Percentiles rank a stretch among this genome's conserved stretches.
These are phyloP conservation scores for Fusarium nygamai DNA, from an alignment of 2,329 filamentous ascomycete species.

Conservation along the genomic window DNA sequence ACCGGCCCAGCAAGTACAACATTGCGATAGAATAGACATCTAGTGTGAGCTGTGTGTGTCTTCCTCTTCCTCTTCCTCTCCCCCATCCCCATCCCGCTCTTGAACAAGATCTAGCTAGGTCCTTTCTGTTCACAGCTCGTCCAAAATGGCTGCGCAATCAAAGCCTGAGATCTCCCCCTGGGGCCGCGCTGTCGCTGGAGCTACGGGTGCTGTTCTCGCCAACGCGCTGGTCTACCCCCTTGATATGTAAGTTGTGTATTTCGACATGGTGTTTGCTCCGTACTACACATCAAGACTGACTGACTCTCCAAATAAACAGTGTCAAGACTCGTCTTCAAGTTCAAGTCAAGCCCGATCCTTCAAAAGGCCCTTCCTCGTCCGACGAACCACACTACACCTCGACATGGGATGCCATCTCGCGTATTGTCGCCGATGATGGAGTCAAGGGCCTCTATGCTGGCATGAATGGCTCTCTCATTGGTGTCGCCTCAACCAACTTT, in stretches of 20 bases:
- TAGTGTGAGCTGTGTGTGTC: slow-evolving; percentile 6
- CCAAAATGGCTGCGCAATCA: slow-evolving; percentile 63
- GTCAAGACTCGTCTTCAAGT: slow-evolving; percentile 97
- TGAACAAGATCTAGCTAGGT: not conserved
- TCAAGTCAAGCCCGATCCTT: slow-evolving; percentile 75
- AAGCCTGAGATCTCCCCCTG: slow-evolving; percentile 86
- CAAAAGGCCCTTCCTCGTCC: slow-evolving; percentile 54
- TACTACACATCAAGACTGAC: not conserved
- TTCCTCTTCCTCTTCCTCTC: not conserved
- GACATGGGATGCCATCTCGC: slow-evolving; percentile 86
- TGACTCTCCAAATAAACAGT: slow-evolving; percentile 56
- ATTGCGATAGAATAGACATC: slow-evolving; percentile 15
- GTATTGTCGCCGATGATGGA: slow-evolving; percentile 85
- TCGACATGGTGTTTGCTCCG: not conserved
- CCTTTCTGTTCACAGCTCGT: not conserved
- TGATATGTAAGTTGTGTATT: slow-evolving; percentile 78
- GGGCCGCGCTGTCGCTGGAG: slow-evolving; percentile 92
- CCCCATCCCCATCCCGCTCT: not conserved
- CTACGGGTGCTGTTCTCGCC: slow-evolving; percentile 90
- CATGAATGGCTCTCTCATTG: slow-evolving; percentile 85
- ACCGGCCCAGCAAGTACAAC: slow-evolving; percentile 14
- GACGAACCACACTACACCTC: slow-evolving; percentile 79
- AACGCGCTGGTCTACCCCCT: slow-evolving; percentile 96
- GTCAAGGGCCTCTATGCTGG: slow-evolving; percentile 86
- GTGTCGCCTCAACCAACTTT: slow-evolving; percentile 97